Evolutionary conservation across 805 yeast genomes (phyloP).

Genomic region (Candida patagonica): DNA sequence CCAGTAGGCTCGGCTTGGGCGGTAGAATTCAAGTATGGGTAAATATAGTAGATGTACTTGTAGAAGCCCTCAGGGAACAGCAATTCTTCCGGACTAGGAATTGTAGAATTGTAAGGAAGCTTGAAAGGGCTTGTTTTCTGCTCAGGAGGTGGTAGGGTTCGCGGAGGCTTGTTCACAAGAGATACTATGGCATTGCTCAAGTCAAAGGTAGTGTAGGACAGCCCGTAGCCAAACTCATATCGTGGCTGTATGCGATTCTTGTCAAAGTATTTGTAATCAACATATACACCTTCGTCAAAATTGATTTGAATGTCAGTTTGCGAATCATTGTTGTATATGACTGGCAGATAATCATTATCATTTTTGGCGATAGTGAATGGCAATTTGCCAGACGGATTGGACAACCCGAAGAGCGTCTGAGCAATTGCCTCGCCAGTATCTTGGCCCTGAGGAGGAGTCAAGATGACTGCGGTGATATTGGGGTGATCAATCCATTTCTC

Average conservation of each 20-base stretch:
- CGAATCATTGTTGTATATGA: constrained; percentile 30
- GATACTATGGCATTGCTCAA: constrained; percentile 33
- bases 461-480: constrained; percentile 49
- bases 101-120: constrained; percentile 5
- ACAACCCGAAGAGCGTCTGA: constrained; percentile 50
- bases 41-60: constrained; percentile 47
- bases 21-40: constrained; percentile 36
- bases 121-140: constrained; percentile 33
- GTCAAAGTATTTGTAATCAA: constrained; percentile 53
- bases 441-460: constrained; percentile 49
- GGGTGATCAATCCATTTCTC: constrained; percentile 48
- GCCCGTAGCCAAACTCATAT: constrained; percentile 54
- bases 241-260: constrained; percentile 47
- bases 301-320: constrained; percentile 32
- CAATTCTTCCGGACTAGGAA: constrained; percentile 31
- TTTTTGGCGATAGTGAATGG: constrained; percentile 57
- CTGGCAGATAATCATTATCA: constrained; percentile 38
- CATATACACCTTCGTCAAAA: constrained; percentile 34
- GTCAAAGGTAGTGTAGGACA: constrained; percentile 40
- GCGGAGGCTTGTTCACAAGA: constrained; percentile 34
- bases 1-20: constrained; percentile 29
- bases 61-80: constrained; percentile 44
- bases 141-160: constrained; percentile 31
- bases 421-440: constrained; percentile 48
- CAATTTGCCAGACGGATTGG: constrained; percentile 53